Evolutionary conservation across 768 basidiomycete species (phyloP), one percentile per base, ranked within the genome.

Genomic region (Tylopilus sp.): DNA sequence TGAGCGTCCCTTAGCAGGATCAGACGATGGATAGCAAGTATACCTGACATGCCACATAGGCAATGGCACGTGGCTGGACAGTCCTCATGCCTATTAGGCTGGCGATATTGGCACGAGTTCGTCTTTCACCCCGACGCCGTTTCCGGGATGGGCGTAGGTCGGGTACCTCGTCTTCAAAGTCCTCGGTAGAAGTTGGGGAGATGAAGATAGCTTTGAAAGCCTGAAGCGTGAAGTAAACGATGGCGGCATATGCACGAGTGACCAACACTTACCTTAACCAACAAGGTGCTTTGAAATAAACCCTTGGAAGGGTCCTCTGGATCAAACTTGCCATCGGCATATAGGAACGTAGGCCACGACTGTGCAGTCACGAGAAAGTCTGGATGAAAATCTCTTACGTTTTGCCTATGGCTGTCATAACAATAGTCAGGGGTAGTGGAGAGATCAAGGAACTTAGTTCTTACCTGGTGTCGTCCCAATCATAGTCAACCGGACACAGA

Each of bases 41-140:
- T 46, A 40, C 46, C 46, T 53, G 52, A 31, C 31, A 53, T 22
- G 53, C 46, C 19, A 46, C 41, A 29, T 55, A 55, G 12, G 54
- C 54, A 21, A 55, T 55, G 34, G 48, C 43, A 25, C 19, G n/a
- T 12, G 43, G 43, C n/a, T 29, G 28, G 30, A 44, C 43, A 12
- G 28, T 44, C 9, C 30, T 24, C 44, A 54, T 50, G 21, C 46
- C 36, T 36, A 43, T 22, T 1, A 40, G 13, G 19, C 14, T 45
- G 1, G 40, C 45, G 5, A 53, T 19, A 14, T 47, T 21, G 8
- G 25, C 13, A 25, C 19, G 3, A 3, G 36, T 52, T 36, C 6
- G 28, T 31, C 44, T 52, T 13, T 41, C 44, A 19, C 45, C 37
- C 17, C 5, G 14, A 19, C n/a, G 14, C 13, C 3, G 9, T 36